Percentiles rank a stretch among this genome's conserved stretches.
These are phyloP conservation scores for Erysimum cheiri DNA, from an alignment of 441 rosid genomes.

Conservation along the genomic window DNA sequence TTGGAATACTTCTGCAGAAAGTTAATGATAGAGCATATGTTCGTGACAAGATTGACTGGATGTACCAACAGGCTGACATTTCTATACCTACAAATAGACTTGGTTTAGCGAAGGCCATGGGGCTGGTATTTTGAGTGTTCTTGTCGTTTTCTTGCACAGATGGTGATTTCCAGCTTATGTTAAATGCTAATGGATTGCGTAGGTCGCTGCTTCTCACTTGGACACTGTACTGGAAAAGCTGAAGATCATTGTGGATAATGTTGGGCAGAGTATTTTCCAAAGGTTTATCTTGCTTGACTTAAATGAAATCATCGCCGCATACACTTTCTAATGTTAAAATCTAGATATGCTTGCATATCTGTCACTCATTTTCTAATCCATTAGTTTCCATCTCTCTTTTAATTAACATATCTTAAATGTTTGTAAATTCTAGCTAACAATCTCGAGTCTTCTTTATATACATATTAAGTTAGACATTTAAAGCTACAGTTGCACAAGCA, in stretches of 20 bases:
- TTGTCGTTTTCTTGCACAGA: slow-evolving; percentile 29
- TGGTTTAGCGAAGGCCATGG: slow-evolving; percentile 99
- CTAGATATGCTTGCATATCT: slow-evolving; percentile 6
- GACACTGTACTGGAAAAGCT: slow-evolving; percentile 96
- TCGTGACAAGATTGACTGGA: slow-evolving; percentile 87
- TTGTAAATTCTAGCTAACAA: slow-evolving; percentile 25
- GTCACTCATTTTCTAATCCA: slow-evolving; percentile 11
- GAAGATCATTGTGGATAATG: slow-evolving; percentile 84
- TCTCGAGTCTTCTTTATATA: slow-evolving; percentile 20
- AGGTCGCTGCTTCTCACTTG: slow-evolving; percentile 99
- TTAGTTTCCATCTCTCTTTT: slow-evolving; percentile 9
- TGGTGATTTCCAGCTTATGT: slow-evolving; percentile 22
- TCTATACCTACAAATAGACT: slow-evolving; percentile 90
- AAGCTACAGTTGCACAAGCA: slow-evolving; percentile 11
- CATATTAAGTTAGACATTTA: background rate
- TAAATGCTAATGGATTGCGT: slow-evolving; percentile 42
- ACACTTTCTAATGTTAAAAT: slow-evolving; percentile 26
- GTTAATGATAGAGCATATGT: slow-evolving; percentile 90
- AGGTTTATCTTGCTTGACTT: slow-evolving; percentile 58
- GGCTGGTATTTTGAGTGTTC: slow-evolving; percentile 69
- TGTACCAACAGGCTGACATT: slow-evolving; percentile 90
- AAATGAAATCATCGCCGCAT: background rate
- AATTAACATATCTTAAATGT: slow-evolving; percentile 2
- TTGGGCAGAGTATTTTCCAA: slow-evolving; percentile 83
- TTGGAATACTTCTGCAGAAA: slow-evolving; percentile 96